phyloP scores from a whole-genome alignment of 176 grass and related monocot genomes.

The Coix lacrymajobi region DNA sequence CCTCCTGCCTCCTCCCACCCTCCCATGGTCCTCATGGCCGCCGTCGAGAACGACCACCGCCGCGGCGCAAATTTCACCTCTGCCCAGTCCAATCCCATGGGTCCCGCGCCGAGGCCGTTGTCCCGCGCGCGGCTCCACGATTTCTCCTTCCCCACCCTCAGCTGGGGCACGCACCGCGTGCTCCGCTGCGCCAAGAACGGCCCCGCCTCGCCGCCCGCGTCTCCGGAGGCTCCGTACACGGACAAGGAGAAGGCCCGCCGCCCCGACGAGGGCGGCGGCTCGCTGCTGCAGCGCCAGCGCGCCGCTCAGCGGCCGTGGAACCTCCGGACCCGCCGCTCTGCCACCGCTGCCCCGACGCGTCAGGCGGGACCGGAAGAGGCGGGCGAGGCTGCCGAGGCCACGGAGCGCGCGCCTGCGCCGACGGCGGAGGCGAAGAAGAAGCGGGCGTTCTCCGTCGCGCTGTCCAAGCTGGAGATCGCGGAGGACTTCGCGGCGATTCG shows the following conservation, averaged over 20 bases:
- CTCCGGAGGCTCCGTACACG: slow-evolving; percentile 11
- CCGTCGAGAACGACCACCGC: slow-evolving; percentile 9
- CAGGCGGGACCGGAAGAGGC: neutral
- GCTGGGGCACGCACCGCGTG: slow-evolving; percentile 59
- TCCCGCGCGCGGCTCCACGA: slow-evolving; percentile 38
- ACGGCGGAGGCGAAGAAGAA: neutral
- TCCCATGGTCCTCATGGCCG: slow-evolving; percentile 51
- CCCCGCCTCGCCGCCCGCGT: neutral
- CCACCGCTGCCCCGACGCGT: slow-evolving; percentile 19
- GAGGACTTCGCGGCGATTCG: slow-evolving; percentile 48
- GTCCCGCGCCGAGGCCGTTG: neutral
- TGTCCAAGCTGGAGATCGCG: slow-evolving; percentile 57
- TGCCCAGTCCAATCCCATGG: neutral
- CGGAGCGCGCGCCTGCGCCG: neutral
- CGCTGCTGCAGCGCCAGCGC: slow-evolving; percentile 10
- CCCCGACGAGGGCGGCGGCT: neutral
- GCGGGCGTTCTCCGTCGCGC: slow-evolving; percentile 34
- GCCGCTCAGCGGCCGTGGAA: slow-evolving; percentile 38
- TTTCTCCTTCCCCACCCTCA: slow-evolving; percentile 53
- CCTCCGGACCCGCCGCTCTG: slow-evolving; percentile 37
- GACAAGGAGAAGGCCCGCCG: slow-evolving; percentile 23
- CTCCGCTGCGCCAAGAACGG: slow-evolving; percentile 52
- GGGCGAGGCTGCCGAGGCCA: neutral
- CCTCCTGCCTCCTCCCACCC: neutral
- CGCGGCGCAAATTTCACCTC: neutral